Percentiles rank a stretch among this genome's conserved stretches.
phyloP scores from a whole-genome alignment of 2,329 filamentous ascomycete species.

The Rhinocladiella similis region DNA sequence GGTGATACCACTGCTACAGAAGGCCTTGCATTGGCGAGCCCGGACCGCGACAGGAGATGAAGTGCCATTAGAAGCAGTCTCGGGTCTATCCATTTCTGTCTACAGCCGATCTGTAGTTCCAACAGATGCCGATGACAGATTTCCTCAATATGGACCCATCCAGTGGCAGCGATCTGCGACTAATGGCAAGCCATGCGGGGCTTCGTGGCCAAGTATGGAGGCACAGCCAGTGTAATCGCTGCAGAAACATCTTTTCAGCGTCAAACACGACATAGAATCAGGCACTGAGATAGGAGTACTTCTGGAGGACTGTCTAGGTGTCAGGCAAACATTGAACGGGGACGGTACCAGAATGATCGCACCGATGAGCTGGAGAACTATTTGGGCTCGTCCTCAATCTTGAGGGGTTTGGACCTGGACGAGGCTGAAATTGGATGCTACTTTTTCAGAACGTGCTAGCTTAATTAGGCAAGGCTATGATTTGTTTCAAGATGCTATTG shows the following conservation, averaged over 20 bases:
- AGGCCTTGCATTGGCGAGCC: constrained; percentile 21
- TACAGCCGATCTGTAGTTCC: constrained; percentile 22
- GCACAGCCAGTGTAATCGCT: background rate
- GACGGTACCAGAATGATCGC: background rate
- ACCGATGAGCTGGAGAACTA: background rate
- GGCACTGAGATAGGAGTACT: too few species aligned
- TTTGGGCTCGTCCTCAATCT: background rate
- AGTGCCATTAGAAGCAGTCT: constrained; percentile 14
- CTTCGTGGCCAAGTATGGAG: background rate
- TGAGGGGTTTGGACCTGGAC: background rate
- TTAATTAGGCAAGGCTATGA: background rate
- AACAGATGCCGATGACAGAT: constrained; percentile 12
- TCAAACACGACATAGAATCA: too few species aligned
- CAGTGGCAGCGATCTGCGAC: constrained; percentile 19
- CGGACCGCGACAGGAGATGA: constrained; percentile 17
- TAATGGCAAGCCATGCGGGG: constrained; percentile 19
- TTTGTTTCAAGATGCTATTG: constrained; percentile 1
- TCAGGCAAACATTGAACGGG: too few species aligned
- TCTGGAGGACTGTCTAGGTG: too few species aligned
- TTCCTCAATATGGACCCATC: constrained; percentile 26
- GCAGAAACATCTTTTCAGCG: too few species aligned
- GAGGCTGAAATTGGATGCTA: constrained; percentile 3
- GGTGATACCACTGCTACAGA: constrained; percentile 26
- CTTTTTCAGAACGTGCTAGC: background rate
- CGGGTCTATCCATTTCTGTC: constrained; percentile 25